A percentile compares a stretch with the other conserved stretches of the same genome.
phyloP scores from a whole-genome alignment of 148 eudicot species.

The Fagopyrum homotropicum region DNA sequence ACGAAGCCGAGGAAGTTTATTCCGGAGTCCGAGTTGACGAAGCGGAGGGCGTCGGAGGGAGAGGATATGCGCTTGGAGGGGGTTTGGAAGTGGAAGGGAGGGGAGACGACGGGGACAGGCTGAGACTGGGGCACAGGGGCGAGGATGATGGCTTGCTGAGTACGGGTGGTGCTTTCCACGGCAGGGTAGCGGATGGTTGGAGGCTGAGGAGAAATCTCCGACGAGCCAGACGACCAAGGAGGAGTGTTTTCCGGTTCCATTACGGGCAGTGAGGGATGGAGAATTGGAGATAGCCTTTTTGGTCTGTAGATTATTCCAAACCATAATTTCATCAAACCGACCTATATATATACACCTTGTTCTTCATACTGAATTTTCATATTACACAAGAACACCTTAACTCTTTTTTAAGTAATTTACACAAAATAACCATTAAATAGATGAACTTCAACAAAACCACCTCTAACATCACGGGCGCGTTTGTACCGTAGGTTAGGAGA shows the following conservation, averaged over 20 bases:
- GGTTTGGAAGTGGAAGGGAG: conserved; percentile 50
- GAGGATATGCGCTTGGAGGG: conserved; percentile 55
- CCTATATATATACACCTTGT: too few species aligned
- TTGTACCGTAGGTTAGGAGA: too few species aligned
- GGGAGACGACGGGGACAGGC: conserved; percentile 29
- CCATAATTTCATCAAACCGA: too few species aligned
- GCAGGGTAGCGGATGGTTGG: conserved; percentile 66
- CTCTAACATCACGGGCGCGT: too few species aligned
- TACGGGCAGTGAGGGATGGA: neutral
- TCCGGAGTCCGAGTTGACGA: conserved; percentile 41
- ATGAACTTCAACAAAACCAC: too few species aligned
- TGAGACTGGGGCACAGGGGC: conserved; percentile 73
- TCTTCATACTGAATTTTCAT: too few species aligned
- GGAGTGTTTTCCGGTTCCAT: conserved; percentile 5
- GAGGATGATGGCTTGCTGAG: conserved; percentile 64
- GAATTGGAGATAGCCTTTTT: neutral
- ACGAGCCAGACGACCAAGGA: conserved; percentile 1
- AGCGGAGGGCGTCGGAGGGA: conserved; percentile 40
- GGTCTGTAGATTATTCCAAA: neutral
- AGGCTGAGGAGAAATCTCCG: conserved; percentile 34
- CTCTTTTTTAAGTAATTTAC: too few species aligned
- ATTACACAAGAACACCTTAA: too few species aligned
- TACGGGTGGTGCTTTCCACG: conserved; percentile 27
- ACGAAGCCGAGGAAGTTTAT: conserved; percentile 67
- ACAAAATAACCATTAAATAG: too few species aligned